Evolutionary conservation across 805 yeast genomes (phyloP).

Genomic region (Cyberlindnera amylophila): DNA sequence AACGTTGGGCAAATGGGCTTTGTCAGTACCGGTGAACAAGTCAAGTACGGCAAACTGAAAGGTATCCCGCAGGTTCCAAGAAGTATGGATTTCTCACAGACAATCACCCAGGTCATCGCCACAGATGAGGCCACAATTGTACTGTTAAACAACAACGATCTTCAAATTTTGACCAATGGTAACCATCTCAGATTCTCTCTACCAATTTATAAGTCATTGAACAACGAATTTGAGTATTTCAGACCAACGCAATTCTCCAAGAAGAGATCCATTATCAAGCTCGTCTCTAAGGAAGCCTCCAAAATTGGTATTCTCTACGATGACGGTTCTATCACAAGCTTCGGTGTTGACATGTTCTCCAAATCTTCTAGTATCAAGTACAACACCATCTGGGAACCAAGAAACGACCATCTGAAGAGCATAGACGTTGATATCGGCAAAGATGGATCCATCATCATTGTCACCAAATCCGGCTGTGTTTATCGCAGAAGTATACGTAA

Average conservation of each 20-base stretch:
- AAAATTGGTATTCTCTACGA: slow-evolving; percentile 48
- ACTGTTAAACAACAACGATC: slow-evolving; percentile 50
- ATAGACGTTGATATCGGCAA: slow-evolving; percentile 63
- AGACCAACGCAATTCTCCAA: slow-evolving; percentile 48
- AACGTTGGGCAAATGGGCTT: slow-evolving; percentile 81
- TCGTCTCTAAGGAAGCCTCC: slow-evolving; percentile 38
- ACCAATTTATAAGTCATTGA: slow-evolving; percentile 28
- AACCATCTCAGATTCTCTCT: slow-evolving; percentile 51
- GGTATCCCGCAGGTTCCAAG: slow-evolving; percentile 42
- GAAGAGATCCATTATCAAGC: slow-evolving; percentile 31
- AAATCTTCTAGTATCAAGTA: slow-evolving; percentile 41
- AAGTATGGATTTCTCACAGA: slow-evolving; percentile 32
- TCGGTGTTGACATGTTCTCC: slow-evolving; percentile 28
- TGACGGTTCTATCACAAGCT: slow-evolving; percentile 46
- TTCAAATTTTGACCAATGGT: slow-evolving; percentile 57
- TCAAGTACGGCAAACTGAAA: slow-evolving; percentile 28
- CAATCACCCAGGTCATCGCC: slow-evolving; percentile 54
- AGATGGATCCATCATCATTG: slow-evolving; percentile 66
- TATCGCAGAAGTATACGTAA: slow-evolving; percentile 32
- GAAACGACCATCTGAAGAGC: slow-evolving; percentile 51
- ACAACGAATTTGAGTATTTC: slow-evolving; percentile 49
- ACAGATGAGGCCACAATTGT: slow-evolving; percentile 70
- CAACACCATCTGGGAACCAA: slow-evolving; percentile 57
- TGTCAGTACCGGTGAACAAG: slow-evolving; percentile 30
- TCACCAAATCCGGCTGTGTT: slow-evolving; percentile 67